Percentiles rank a stretch among this genome's conserved stretches.
These are phyloP conservation scores for Oryza australiensis DNA, from an alignment of 176 grass and related monocot species.

Conservation along the genomic window DNA sequence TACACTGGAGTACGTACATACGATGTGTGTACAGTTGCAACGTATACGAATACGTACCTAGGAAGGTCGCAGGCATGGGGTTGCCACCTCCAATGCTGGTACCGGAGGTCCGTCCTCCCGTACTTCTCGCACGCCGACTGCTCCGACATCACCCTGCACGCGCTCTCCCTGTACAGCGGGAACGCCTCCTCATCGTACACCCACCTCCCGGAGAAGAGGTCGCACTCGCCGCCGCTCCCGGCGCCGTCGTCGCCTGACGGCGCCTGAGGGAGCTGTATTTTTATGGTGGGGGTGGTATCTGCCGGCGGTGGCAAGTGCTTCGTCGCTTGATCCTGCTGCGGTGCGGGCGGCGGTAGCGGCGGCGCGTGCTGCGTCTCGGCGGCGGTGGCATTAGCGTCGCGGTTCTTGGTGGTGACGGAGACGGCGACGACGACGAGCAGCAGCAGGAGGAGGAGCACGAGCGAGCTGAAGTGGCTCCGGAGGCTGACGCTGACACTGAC, in stretches of 20 bases:
- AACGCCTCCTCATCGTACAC: constrained; percentile 58
- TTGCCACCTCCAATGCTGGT: constrained; percentile 82
- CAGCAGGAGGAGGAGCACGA: constrained; percentile 44
- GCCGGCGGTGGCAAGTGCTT: background rate
- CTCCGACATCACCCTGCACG: constrained; percentile 82
- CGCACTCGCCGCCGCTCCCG: constrained; percentile 24
- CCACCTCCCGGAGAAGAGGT: constrained; percentile 69
- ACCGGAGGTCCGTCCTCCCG: constrained; percentile 58
- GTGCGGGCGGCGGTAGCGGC: background rate
- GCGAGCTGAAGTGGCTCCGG: constrained; percentile 48
- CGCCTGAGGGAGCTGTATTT: background rate
- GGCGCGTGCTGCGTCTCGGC: background rate
- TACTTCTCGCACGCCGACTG: constrained; percentile 72
- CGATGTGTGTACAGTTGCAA: background rate
- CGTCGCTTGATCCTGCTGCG: background rate
- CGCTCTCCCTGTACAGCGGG: constrained; percentile 69
- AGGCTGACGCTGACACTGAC: constrained; percentile 21
- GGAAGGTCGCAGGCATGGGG: constrained; percentile 69
- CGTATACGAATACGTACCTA: constrained; percentile 34
- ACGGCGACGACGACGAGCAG: constrained; percentile 42
- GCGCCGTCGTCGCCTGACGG: background rate
- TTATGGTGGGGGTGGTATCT: too few species aligned
- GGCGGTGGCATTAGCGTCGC: background rate
- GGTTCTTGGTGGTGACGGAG: constrained; percentile 31
- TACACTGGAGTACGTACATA: background rate